Percentiles rank a stretch among this genome's conserved stretches.
These are phyloP conservation scores for Gossypium ekmanianum DNA, from an alignment of 345 rosid species.

Conservation along the genomic window DNA sequence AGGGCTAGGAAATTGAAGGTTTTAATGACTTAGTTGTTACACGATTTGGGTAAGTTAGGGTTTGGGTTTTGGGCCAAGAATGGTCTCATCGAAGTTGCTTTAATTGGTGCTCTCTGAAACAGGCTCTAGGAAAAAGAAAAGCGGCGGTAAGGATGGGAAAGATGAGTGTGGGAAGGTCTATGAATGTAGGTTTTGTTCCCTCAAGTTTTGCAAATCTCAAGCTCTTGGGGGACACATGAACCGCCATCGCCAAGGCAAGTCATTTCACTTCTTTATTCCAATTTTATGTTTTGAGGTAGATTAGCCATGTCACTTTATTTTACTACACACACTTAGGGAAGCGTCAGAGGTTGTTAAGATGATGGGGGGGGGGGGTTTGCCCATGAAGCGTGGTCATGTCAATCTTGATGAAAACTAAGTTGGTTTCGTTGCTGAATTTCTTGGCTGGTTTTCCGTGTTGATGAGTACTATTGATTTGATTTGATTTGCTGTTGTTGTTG, in stretches of 20 bases:
- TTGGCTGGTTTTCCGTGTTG: slow-evolving; percentile 3
- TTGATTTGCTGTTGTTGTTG: slow-evolving; percentile 20
- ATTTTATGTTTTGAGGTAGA: not conserved
- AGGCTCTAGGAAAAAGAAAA: slow-evolving; percentile 57
- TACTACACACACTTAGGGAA: not conserved
- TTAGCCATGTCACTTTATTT: not conserved
- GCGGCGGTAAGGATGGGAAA: slow-evolving; percentile 68
- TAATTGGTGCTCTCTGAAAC: slow-evolving; percentile 28
- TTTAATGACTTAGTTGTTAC: not conserved
- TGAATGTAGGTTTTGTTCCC: slow-evolving; percentile 99
- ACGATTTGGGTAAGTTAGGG: slow-evolving; percentile 30
- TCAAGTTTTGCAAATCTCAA: slow-evolving; percentile 99
- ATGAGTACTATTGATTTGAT: slow-evolving; percentile 23
- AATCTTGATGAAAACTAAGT: slow-evolving; percentile 30
- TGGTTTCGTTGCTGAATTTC: slow-evolving; percentile 22
- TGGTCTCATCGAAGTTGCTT: slow-evolving; percentile 37
- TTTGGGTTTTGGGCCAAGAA: slow-evolving; percentile 31
- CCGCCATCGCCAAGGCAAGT: slow-evolving; percentile 97
- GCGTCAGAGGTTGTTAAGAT: slow-evolving; percentile 13
- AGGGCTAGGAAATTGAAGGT: not conserved
- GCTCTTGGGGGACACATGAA: slow-evolving; percentile 99
- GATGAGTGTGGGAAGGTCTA: slow-evolving; percentile 88
- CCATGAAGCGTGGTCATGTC: slow-evolving; percentile 32
- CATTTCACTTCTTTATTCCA: slow-evolving; percentile 1
- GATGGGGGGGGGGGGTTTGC: not conserved